A percentile compares a stretch with the other conserved stretches of the same genome.
Evolutionary conservation across 371 early-diverging fungal species (phyloP).

Genomic region (Mucor circinelloides): DNA sequence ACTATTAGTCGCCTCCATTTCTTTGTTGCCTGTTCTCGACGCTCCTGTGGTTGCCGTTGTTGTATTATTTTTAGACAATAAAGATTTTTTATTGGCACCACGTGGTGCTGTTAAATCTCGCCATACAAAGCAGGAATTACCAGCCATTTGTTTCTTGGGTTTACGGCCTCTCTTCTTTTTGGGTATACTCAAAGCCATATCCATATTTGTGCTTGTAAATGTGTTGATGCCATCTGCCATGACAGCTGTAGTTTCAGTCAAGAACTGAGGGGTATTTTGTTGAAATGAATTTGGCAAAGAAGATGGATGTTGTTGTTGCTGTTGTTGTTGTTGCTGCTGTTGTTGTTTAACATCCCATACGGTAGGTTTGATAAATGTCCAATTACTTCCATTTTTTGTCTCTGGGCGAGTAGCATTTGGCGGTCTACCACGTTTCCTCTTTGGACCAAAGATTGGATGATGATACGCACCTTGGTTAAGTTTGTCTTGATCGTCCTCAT

Average conservation of each 20-base stretch:
- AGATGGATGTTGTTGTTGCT: neutral
- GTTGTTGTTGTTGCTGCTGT: neutral
- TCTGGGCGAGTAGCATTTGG: constrained; percentile 41
- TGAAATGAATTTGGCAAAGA: neutral
- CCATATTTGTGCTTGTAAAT: constrained; percentile 45
- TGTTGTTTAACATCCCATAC: constrained; percentile 36
- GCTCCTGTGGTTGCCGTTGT: neutral
- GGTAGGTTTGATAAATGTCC: constrained; percentile 35
- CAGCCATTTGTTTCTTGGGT: constrained; percentile 50
- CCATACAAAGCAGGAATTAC: constrained; percentile 58
- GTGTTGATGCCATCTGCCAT: constrained; percentile 31
- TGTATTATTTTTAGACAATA: neutral
- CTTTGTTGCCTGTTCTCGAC: neutral
- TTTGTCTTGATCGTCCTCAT: neutral
- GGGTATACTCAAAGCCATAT: constrained; percentile 46
- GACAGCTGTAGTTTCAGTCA: neutral
- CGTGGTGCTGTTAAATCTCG: constrained; percentile 48
- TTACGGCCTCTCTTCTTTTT: constrained; percentile 55
- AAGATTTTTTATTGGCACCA: constrained; percentile 35
- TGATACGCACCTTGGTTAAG: neutral
- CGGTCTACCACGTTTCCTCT: constrained; percentile 50
- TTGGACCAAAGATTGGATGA: constrained; percentile 25
- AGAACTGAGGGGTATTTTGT: constrained; percentile 6
- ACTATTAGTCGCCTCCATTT: neutral
- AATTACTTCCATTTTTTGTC: constrained; percentile 20